A percentile compares a stretch with the other conserved stretches of the same genome.
Evolutionary conservation across 352 stramenopile species (phyloP).

Genomic region (Aphanomyces euteiches): DNA sequence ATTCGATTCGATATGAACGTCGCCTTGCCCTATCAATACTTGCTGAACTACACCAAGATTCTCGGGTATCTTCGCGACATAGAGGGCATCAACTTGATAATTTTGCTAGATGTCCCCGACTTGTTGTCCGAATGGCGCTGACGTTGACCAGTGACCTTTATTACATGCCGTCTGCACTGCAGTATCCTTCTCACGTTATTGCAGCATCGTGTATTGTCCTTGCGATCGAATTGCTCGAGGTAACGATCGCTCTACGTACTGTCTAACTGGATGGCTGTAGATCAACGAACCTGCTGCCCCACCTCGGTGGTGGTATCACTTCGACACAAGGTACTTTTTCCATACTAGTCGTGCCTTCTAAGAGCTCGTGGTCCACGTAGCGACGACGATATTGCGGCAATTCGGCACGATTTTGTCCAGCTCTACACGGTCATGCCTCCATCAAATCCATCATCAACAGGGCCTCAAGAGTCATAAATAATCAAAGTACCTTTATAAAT

Average conservation of each 20-base stretch:
- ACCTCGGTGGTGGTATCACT: conserved; percentile 21
- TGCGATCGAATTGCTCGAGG: conserved; percentile 10
- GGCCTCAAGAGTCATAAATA: too few relatives aligned
- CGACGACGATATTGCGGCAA: conserved; percentile 20
- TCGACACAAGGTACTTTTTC: conserved; percentile 15
- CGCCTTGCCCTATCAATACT: conserved; percentile 19
- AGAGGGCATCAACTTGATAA: background rate
- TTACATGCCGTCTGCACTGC: conserved; percentile 8
- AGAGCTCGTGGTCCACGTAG: background rate
- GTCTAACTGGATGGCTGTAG: conserved; percentile 6
- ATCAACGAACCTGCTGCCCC: background rate
- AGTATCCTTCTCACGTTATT: conserved; percentile 15
- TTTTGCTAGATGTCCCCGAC: background rate
- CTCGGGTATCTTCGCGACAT: conserved; percentile 1
- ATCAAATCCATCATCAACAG: too few relatives aligned
- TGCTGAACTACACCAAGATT: conserved; percentile 25
- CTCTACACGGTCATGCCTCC: conserved; percentile 17
- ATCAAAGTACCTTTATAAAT: too few relatives aligned
- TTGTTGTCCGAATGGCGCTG: conserved; percentile 21
- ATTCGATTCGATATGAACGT: conserved; percentile 29
- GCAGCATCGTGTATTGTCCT: conserved; percentile 17
- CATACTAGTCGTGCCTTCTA: background rate
- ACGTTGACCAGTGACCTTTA: conserved; percentile 24
- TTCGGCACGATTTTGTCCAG: conserved; percentile 17
- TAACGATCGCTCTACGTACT: background rate